Base-by-base conservation (phyloP, 1,284 basidiomycete species). In the Dichomitus squalens region DNA sequence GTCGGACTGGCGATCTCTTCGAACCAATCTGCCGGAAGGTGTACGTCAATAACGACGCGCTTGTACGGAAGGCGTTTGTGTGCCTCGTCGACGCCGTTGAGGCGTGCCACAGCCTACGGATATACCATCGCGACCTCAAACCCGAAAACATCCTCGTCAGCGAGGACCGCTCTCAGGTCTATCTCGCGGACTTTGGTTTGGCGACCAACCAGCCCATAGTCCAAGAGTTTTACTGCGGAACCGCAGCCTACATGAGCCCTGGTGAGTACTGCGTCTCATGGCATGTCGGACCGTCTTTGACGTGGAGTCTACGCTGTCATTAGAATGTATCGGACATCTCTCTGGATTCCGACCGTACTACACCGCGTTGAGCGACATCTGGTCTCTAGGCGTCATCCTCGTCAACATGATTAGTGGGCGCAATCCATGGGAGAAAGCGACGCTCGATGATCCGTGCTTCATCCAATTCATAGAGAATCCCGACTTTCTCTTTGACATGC, bases 381-480 rank as follows among this genome's bases (percentile, higher is more conserved):
- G 96, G 96, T 89, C 95, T 3, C 79, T 98, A 16, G 72, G 70
- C 8, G 60, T 73, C 48, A 70, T 72, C 47, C 63, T 74, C 14
- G 44, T 69, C 53, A 97, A 96, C 73, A 84, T 98, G 74, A 86
- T 93, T 35, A 90, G 90, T 58, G 91, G 92, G n/a, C 84, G 88
- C 29, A 93, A 90, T 68, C 95, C 94, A 2, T 98, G 96, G 96
- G 82, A 84, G 59, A 79, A 82, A 64, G 93, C 96, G 2, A 84
- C 79, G 43, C 72, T 80, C 4, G 75, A 80, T 34, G 95, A 98
- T 72, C 81, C 84, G 38, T 88, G 86, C 34, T 96, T 92, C 77
- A 70, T 34, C 18, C 43, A 49, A 33, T 67, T 66, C 61, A 49
- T 64, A 44, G 53, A 57, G 55, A 81, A 93, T 64, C 81, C 78